Evolutionary conservation across 768 basidiomycete species (phyloP).

Genomic region (Floccularia luteovirens): DNA sequence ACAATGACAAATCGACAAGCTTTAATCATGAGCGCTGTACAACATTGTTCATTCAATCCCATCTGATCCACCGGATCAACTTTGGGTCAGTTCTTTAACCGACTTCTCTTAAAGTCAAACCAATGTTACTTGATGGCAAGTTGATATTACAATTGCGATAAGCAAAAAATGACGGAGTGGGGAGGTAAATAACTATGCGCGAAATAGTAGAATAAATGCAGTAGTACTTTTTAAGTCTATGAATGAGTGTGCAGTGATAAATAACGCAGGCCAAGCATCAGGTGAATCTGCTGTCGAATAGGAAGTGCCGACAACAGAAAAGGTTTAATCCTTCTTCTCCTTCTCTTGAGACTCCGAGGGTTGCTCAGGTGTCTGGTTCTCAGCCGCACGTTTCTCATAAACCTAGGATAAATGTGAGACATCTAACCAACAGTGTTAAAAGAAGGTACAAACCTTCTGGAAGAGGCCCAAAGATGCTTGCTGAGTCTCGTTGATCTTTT

Average conservation of each 20-base stretch:
- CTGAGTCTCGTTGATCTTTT: slow-evolving; percentile 91
- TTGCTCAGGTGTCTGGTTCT: slow-evolving; percentile 44
- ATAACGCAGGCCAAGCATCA: slow-evolving; percentile 6
- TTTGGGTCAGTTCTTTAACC: no score
- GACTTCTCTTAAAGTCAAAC: no score
- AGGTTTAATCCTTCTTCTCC: slow-evolving; percentile 80
- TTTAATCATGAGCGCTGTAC: no score
- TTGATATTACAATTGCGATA: neutral
- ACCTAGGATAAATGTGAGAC: slow-evolving; percentile 26
- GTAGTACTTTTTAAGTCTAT: neutral
- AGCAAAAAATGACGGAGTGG: neutral
- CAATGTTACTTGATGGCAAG: no score
- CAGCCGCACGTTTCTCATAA: slow-evolving; percentile 86
- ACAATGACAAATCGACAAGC: no score
- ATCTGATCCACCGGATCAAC: no score
- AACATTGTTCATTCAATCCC: no score
- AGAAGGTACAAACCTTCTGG: slow-evolving; percentile 69
- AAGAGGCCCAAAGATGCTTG: slow-evolving; percentile 93
- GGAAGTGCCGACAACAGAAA: slow-evolving; percentile 6
- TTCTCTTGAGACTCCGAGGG: slow-evolving; percentile 41
- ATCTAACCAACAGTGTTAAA: neutral
- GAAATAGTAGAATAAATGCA: neutral
- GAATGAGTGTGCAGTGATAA: neutral
- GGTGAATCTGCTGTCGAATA: slow-evolving; percentile 7
- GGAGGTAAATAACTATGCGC: neutral